Conservation (phyloP, 345 rosid genomes). For the Citrus maxima region DNA sequence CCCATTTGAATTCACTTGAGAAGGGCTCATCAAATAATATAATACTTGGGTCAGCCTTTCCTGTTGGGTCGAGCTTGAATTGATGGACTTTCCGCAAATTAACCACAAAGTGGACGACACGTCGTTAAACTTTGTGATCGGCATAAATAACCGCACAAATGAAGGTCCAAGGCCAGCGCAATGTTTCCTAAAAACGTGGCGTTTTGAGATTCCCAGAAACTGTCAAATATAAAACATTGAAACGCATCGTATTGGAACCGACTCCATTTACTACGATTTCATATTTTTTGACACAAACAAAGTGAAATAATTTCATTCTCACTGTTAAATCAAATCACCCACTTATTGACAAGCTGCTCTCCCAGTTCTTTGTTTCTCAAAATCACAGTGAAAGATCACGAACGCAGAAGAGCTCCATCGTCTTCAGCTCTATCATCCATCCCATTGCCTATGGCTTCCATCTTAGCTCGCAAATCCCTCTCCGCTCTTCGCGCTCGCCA, state of each 20-base stretch:
- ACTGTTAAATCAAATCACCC: background rate
- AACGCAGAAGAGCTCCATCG: background rate
- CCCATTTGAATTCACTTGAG: too few relatives aligned
- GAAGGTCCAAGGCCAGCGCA: too few relatives aligned
- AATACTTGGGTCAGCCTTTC: too few relatives aligned
- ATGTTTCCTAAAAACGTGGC: too few relatives aligned
- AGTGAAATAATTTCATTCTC: background rate
- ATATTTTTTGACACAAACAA: background rate
- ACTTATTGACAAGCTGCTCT: background rate
- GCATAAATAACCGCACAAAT: too few relatives aligned
- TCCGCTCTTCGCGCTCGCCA: constrained; percentile 60
- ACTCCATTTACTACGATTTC: background rate
- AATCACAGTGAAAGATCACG: constrained; percentile 17
- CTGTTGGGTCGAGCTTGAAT: too few relatives aligned
- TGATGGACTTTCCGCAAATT: too few relatives aligned
- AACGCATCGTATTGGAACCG: constrained; percentile 1
- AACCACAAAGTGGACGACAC: too few relatives aligned
- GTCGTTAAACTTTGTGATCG: too few relatives aligned
- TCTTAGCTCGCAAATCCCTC: constrained; percentile 84
- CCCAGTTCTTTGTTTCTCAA: background rate
- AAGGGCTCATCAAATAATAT: too few relatives aligned
- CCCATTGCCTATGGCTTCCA: constrained; percentile 50
- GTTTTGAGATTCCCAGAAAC: background rate
- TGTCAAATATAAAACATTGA: background rate
- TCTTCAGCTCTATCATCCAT: constrained; percentile 9